A percentile compares a stretch with the other conserved stretches of the same genome.
These are phyloP conservation scores for Metschnikowia vanudenii DNA, from an alignment of 805 yeast species.

Conservation along the genomic window DNA sequence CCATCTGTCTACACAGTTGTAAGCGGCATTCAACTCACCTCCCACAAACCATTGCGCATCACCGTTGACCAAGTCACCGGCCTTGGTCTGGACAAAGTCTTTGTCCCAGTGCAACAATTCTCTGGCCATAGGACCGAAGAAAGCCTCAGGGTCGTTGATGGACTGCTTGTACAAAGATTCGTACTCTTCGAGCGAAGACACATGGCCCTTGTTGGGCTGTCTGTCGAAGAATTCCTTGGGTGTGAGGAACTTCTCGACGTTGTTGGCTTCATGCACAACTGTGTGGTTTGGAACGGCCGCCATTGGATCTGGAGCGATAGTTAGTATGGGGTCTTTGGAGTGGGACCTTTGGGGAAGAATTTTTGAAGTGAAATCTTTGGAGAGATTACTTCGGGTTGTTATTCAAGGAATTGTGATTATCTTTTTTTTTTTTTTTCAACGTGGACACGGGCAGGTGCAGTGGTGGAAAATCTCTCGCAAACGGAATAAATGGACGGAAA, in stretches of 20 bases:
- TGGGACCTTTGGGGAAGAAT: too few species aligned
- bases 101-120: conserved; percentile 52
- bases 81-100: conserved; percentile 47
- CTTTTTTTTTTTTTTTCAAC: background rate
- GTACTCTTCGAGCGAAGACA: conserved; percentile 67
- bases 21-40: conserved; percentile 77
- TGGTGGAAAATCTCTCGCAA: background rate
- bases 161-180: conserved; percentile 53
- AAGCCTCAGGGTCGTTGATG: conserved; percentile 51
- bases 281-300: conserved; percentile 33
- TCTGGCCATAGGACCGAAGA: conserved; percentile 54
- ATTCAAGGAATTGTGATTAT: background rate
- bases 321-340: background rate
- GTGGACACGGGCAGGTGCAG: background rate
- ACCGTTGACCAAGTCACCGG: conserved; percentile 49
- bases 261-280: conserved; percentile 64
- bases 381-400: background rate
- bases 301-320: conserved; percentile 18
- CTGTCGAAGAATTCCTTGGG: conserved; percentile 54
- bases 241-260: conserved; percentile 47
- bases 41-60: conserved; percentile 70
- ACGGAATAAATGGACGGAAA: background rate
- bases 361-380: too few species aligned
- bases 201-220: conserved; percentile 61
- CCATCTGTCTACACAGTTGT: conserved; percentile 80